Conservation (phyloP, 148 eudicot genomes). For the Vaccinium macrocarpon region DNA sequence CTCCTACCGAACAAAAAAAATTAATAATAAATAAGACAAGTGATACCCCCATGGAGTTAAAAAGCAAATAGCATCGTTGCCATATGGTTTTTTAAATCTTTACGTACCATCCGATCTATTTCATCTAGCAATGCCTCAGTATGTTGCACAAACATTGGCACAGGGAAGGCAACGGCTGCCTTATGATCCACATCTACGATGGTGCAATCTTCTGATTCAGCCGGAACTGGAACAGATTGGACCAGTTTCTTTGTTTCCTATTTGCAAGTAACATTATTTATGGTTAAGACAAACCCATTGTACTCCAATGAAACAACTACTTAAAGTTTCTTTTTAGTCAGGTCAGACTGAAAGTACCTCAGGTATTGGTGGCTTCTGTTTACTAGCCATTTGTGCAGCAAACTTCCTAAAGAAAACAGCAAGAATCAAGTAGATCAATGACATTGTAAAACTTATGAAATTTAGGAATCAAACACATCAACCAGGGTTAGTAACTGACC, state of each 20-base stretch:
- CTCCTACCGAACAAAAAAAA: conserved; percentile 25
- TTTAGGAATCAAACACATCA: conserved; percentile 9
- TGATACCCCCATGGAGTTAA: neutral
- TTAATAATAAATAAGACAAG: neutral
- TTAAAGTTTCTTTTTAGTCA: neutral
- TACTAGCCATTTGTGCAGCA: conserved; percentile 53
- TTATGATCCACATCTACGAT: conserved; percentile 45
- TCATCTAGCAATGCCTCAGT: conserved; percentile 68
- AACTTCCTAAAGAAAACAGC: conserved; percentile 46
- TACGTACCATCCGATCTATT: conserved; percentile 60
- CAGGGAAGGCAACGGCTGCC: conserved; percentile 32
- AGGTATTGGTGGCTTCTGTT: conserved; percentile 30
- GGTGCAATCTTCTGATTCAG: conserved; percentile 36
- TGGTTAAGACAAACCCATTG: neutral
- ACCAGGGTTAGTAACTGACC: conserved; percentile 37
- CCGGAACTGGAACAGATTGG: conserved; percentile 6
- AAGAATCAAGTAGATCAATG: conserved; percentile 11
- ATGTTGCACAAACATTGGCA: conserved; percentile 77
- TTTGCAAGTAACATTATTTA: conserved; percentile 6
- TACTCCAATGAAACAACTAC: neutral
- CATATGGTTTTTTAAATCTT: neutral
- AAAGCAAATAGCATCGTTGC: neutral
- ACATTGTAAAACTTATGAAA: neutral
- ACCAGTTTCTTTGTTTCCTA: conserved; percentile 41
- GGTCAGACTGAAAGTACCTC: conserved; percentile 40